Conservation (phyloP, 2,329 filamentous ascomycete genomes). For the Grosmannia clavigera region DNA sequence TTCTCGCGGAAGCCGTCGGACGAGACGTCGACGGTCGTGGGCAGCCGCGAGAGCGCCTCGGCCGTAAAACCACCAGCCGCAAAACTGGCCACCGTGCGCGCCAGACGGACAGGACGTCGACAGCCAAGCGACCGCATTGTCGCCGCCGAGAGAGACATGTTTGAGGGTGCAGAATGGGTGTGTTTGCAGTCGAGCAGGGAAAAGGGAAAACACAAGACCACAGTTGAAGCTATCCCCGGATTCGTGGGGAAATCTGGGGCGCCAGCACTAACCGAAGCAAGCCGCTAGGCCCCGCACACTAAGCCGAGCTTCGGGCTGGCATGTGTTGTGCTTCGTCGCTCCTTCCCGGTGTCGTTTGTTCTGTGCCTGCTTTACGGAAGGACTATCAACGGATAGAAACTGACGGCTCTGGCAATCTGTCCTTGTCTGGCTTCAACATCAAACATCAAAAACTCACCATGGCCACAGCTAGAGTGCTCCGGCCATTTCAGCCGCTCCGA, state of each 20-base stretch:
- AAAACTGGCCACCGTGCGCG: slow-evolving; percentile 51
- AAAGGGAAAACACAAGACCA: too few species aligned
- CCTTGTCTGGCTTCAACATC: too few species aligned
- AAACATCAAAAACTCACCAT: too few species aligned
- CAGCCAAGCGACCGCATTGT: background rate
- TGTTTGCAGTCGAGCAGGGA: too few species aligned
- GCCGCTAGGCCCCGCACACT: background rate
- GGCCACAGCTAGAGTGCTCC: too few species aligned
- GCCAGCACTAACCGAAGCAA: background rate
- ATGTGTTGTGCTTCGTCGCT: too few species aligned
- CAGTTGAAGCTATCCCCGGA: too few species aligned
- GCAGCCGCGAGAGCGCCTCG: slow-evolving; percentile 66
- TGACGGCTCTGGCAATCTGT: too few species aligned
- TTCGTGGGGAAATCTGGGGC: background rate
- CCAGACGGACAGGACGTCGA: background rate
- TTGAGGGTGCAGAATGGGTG: background rate
- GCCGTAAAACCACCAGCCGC: slow-evolving; percentile 70
- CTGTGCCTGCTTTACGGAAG: too few species aligned
- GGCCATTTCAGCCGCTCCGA: background rate
- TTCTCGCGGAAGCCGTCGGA: slow-evolving; percentile 77
- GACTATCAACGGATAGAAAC: too few species aligned
- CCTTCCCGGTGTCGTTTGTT: too few species aligned
- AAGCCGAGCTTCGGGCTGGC: background rate
- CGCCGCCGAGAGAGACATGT: background rate
- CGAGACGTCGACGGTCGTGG: slow-evolving; percentile 61